phyloP scores from a whole-genome alignment of 2,329 filamentous ascomycete species.

The Penicillium sp. region DNA sequence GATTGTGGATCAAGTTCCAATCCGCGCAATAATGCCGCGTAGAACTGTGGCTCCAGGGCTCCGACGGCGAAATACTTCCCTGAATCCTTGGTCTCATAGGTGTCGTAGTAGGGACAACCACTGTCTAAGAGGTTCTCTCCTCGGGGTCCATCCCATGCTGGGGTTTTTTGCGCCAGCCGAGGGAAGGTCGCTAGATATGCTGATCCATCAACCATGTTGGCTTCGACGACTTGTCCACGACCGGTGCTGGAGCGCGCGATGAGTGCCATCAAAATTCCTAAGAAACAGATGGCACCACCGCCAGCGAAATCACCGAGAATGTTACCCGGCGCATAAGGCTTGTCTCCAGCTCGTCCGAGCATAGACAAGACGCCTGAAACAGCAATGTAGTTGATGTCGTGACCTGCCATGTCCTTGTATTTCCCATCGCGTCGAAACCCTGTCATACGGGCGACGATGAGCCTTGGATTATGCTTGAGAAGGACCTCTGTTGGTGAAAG shows the following conservation, averaged over 20 bases:
- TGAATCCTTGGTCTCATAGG: constrained; percentile 76
- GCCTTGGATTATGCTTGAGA: constrained; percentile 64
- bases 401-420: constrained; percentile 84
- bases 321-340: constrained; percentile 77
- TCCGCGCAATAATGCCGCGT: constrained; percentile 63
- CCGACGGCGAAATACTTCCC: constrained; percentile 81
- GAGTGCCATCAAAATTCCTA: constrained; percentile 79
- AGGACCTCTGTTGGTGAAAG: constrained; percentile 69
- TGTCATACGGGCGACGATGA: constrained; percentile 83
- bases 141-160: constrained; percentile 61
- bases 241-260: constrained; percentile 63
- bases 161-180: constrained; percentile 63
- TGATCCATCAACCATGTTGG: constrained; percentile 93
- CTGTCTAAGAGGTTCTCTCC: constrained; percentile 80
- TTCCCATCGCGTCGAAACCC: constrained; percentile 85
- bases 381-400: constrained; percentile 95
- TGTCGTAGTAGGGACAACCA: constrained; percentile 84
- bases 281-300: constrained; percentile 76
- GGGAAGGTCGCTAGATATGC: constrained; percentile 77
- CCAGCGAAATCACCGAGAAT: constrained; percentile 89
- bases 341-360: constrained; percentile 67
- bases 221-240: constrained; percentile 83
- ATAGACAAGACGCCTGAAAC: constrained; percentile 76
- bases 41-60: constrained; percentile 86
- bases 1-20: constrained; percentile 56